Base-by-base conservation (phyloP, 441 rosid species). In the Mallotus japonicus region DNA sequence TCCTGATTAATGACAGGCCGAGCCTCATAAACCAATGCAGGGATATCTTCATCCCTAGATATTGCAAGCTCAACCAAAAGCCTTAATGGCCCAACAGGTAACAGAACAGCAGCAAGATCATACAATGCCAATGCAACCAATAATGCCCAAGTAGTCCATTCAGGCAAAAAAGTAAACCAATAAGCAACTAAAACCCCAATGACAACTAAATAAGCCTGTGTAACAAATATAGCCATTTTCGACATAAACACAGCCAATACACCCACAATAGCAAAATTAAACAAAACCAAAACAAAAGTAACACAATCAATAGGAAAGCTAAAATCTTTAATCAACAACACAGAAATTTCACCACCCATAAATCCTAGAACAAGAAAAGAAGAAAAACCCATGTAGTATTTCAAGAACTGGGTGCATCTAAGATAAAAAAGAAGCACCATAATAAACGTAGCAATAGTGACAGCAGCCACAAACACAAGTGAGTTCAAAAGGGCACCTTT, bases 41-140 rank as follows among this genome's bases (percentile, higher is more conserved):
- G 98, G 74, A 93, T 93, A 79, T 93, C 97, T 79, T 93, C 98
- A 78, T 93, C 97, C 79, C 98, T 87, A 0, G 97, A 90, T 22
- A 93, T 90, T n/a, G 98, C 98, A 76, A 92, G 95, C 87, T 93
- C 97, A 12, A 93, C 97, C 70, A 93, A 78, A 12, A 90, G 85
- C 86, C 93, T 87, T 79, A 93, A 80, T 0, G 98, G 97, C 28
- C 98, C 98, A 72, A 93, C 89, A 51, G 98, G 97, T 76, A 93
- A 85, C 56, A 93, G 83, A 78, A 93, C 96, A 63, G 98, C 98
- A 61, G 98, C 97, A 68, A 93, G 86, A 80, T 91, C 97, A 75
- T 93, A 93, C 72, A 93, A 72, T 50, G 96, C 87, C 85, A 93
- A 75, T 63, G 96, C 96, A 50, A 93, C 86, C 67, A 93, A 81